These are phyloP conservation scores for Coemansia sp. DNA, from an alignment of 192 early-diverging fungal genomes.

Conservation along the genomic window DNA sequence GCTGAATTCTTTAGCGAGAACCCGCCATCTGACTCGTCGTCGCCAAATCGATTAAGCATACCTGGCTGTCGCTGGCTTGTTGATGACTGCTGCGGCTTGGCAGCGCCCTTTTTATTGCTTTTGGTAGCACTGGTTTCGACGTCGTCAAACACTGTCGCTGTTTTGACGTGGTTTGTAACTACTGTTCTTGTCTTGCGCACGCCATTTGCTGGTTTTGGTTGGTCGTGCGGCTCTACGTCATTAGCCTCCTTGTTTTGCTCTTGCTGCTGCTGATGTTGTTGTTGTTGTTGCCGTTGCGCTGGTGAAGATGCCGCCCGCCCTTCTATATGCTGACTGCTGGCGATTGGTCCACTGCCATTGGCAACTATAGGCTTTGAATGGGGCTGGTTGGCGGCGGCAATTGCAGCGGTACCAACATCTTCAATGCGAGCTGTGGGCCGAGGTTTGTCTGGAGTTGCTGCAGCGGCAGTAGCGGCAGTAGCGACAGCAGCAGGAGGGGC, in stretches of 20 bases:
- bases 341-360: neutral
- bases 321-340: neutral
- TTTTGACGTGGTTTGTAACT: constrained; percentile 3
- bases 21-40: constrained; percentile 11
- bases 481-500: constrained; percentile 1
- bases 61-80: constrained; percentile 6
- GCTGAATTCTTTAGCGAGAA: neutral
- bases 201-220: neutral
- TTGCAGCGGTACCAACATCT: constrained; percentile 14
- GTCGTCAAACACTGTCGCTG: constrained; percentile 10
- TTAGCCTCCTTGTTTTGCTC: neutral
- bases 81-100: neutral
- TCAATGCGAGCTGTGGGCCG: constrained; percentile 32
- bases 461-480: neutral
- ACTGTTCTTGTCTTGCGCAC: neutral
- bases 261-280: neutral
- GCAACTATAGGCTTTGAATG: neutral
- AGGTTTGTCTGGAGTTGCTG: neutral
- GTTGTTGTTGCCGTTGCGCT: neutral
- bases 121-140: neutral
- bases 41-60: constrained; percentile 14
- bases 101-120: neutral
- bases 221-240: neutral
- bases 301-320: neutral
- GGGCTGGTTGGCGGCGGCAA: constrained; percentile 5